Evolutionary conservation across 768 basidiomycete species (phyloP).

Genomic region (Trametes coccinea): DNA sequence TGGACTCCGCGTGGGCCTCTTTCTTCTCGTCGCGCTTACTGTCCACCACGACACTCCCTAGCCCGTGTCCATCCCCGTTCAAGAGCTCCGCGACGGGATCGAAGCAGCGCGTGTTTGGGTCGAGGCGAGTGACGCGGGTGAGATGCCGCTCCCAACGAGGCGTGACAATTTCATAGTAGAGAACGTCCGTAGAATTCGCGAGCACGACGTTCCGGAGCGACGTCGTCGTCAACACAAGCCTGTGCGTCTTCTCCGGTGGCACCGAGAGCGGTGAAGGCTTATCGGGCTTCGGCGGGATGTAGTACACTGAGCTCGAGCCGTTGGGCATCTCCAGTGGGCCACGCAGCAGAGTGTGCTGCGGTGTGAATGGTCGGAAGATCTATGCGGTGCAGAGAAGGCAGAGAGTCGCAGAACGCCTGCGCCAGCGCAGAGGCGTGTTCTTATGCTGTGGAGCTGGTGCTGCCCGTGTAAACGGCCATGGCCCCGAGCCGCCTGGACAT

Average conservation of each 20-base stretch:
- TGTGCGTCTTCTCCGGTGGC: conserved; percentile 13
- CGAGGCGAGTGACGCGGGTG: conserved; percentile 38
- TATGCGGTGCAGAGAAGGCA: not conserved
- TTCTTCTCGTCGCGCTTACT: not conserved
- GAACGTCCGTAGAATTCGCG: conserved; percentile 38
- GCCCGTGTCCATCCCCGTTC: conserved; percentile 25
- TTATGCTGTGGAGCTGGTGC: conserved; percentile 7
- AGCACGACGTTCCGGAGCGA: conserved; percentile 39
- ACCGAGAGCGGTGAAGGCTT: not conserved
- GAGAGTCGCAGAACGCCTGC: not conserved
- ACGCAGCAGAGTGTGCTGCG: not conserved
- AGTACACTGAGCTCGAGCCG: conserved; percentile 12
- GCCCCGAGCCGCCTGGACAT: conserved; percentile 7
- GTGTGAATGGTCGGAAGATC: not conserved
- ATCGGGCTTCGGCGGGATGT: conserved; percentile 10
- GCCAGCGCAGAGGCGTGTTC: not conserved
- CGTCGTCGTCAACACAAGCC: conserved; percentile 41
- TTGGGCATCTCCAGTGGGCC: not conserved
- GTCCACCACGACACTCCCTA: too few relatives aligned
- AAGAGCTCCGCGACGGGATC: conserved; percentile 35
- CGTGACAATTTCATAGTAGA: conserved; percentile 44
- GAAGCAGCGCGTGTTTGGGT: conserved; percentile 33
- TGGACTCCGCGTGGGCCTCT: conserved; percentile 23
- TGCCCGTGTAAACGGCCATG: conserved; percentile 5
- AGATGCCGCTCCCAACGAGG: conserved; percentile 37